Base-by-base conservation (phyloP, 768 basidiomycete genomes). In the Cystofilobasidium ferigula region DNA sequence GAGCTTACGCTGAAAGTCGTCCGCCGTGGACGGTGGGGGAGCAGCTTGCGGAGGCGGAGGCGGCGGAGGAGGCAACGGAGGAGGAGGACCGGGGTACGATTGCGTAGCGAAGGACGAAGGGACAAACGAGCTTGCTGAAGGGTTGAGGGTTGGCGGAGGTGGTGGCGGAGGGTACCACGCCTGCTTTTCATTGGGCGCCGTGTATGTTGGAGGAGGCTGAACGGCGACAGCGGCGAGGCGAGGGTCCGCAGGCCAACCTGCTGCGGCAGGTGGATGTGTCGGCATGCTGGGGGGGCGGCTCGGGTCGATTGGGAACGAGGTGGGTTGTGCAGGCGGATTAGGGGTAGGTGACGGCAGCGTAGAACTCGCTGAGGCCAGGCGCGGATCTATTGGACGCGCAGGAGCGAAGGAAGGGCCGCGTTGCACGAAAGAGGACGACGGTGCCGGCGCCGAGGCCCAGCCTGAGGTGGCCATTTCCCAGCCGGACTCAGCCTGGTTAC, bases 361-460 rank as follows among this genome's bases (percentile, higher is more conserved):
- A n/a, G n/a, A n/a, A n/a, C n/a, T n/a, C n/a, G n/a, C n/a, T n/a
- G n/a, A n/a, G 40, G 10, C 40, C 40, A 42, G 40, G 40, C 10
- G 40, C 40, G 40, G 40, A 20, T 42, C 40, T 10, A 42, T 10
- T 20, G 75, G 76, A n/a, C 73, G 67, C 12, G 71, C 59, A n/a
- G 68, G 66, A n/a, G 67, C 28, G 16, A 59, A 65, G 43, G 30
- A 24, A n/a, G n/a, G n/a, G n/a, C n/a, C n/a, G n/a, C n/a, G n/a
- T n/a, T n/a, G n/a, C n/a, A n/a, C n/a, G n/a, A n/a, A n/a, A n/a
- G n/a, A n/a, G n/a, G n/a, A n/a, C n/a, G n/a, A n/a, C n/a, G n/a
- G n/a, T n/a, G n/a, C n/a, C n/a, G n/a, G n/a, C n/a, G n/a, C n/a
- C n/a, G n/a, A n/a, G n/a, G n/a, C n/a, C n/a, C n/a, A n/a, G n/a